Evolutionary conservation across 2,329 filamentous ascomycete genomes (phyloP), one percentile per base, ranked within the genome.

Genomic region (Hymenoscyphus repandus): DNA sequence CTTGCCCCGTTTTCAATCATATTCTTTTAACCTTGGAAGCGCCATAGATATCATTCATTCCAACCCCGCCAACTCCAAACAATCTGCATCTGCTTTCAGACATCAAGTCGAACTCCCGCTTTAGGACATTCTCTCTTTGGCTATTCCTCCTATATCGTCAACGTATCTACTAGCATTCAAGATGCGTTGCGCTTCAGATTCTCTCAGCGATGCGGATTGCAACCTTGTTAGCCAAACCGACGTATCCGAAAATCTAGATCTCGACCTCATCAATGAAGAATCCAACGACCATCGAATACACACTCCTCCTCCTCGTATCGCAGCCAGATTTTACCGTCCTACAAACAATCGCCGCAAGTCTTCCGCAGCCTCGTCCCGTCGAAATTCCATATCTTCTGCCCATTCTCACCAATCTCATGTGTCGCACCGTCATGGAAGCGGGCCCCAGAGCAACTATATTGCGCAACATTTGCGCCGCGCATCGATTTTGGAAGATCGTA

Each of bases 401-500:
- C 86, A 88, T 52, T 80, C 64, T 2, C 62, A 66, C 45, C 62
- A 64, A 40, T 66, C 63, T 7, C 62, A 62, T 43, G 51, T 53
- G 70, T 65, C 66, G 7, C 54, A 36, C 76, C 61, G 69, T 73
- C 73, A 73, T 66, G 73, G 71, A 54, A 72, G 55, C n/a, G 48
- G 42, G 10, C 78, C 80, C 17, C 86, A 90, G 70, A 90, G 84
- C 73, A 88, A 87, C 66, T 79, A 88, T 68, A 74, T 90, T 49
- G 86, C 87, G 50, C 87, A 90, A 65, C 87, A 90, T 65, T 75
- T 90, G 50, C 87, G 88, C 39, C 83, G 88, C 47, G 84, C 86
- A 44, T 89, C 86, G 13, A 91, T 92, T 52, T 79, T 92, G 55
- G 88, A 91, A 67, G 85, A 86, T 58, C 83, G 88, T 54, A 90